These are phyloP conservation scores for Cadophora sp. DNA, from an alignment of 2,329 filamentous ascomycete genomes.

Conservation along the genomic window DNA sequence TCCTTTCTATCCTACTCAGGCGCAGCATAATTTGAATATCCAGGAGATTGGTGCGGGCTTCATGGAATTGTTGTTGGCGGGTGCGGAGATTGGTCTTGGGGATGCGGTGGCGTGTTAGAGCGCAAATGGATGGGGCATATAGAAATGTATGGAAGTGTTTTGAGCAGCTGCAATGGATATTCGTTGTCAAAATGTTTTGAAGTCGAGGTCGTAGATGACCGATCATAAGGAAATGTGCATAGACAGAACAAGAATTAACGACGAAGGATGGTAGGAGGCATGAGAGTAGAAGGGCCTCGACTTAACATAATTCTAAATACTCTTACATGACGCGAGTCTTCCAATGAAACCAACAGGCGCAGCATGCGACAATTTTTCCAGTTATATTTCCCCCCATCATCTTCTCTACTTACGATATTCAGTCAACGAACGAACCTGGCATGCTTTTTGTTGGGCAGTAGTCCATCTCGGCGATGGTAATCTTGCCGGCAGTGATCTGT, in stretches of 20 bases:
- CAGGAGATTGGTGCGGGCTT: slow-evolving; percentile 54
- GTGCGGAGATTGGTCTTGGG: slow-evolving; percentile 39
- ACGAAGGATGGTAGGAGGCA: too few relatives aligned
- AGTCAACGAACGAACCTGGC: neutral
- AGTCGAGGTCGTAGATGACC: too few relatives aligned
- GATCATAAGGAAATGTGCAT: too few relatives aligned
- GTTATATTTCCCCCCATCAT: too few relatives aligned
- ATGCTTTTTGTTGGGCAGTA: neutral
- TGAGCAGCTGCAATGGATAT: too few relatives aligned
- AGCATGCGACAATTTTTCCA: too few relatives aligned
- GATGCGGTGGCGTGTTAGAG: slow-evolving; percentile 19
- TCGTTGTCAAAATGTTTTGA: too few relatives aligned
- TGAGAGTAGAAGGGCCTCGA: too few relatives aligned
- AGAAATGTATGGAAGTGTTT: neutral
- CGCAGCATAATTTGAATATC: slow-evolving; percentile 53
- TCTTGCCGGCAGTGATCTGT: neutral
- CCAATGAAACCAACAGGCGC: too few relatives aligned
- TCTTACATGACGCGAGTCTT: too few relatives aligned
- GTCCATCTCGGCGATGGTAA: neutral
- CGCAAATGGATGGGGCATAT: neutral
- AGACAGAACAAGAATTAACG: too few relatives aligned
- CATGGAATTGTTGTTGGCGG: slow-evolving; percentile 53
- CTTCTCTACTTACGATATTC: neutral
- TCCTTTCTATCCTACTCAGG: slow-evolving; percentile 55
- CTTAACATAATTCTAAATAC: too few relatives aligned